Evolutionary conservation across 441 rosid species (phyloP).

Genomic region (Lepidium campestre): DNA sequence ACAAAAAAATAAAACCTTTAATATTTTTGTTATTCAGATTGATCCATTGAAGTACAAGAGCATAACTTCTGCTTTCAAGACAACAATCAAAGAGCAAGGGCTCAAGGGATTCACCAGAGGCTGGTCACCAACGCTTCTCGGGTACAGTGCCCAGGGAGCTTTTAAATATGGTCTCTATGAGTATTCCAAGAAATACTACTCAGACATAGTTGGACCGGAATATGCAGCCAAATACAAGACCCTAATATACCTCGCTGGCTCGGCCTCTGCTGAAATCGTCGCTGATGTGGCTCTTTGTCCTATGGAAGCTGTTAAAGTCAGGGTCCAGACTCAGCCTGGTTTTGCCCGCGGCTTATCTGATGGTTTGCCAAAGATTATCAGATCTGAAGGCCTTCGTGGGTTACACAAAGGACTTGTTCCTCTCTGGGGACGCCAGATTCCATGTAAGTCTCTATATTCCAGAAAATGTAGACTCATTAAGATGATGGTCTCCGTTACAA

Average conservation of each 20-base stretch:
- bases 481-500: not conserved
- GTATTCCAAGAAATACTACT: conserved; percentile 66
- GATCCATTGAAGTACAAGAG: conserved; percentile 62
- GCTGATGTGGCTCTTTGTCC: conserved; percentile 77
- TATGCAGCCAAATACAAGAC: conserved; percentile 61
- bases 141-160: conserved; percentile 78
- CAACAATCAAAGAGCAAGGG: conserved; percentile 61
- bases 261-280: conserved; percentile 68
- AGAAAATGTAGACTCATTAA: not conserved
- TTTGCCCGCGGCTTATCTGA: conserved; percentile 76
- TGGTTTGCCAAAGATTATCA: conserved; percentile 60
- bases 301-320: conserved; percentile 71
- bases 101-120: conserved; percentile 58
- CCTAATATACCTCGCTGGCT: conserved; percentile 65
- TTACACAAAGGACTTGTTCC: conserved; percentile 65
- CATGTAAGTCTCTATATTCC: conserved; percentile 41
- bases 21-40: conserved; percentile 32
- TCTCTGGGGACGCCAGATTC: conserved; percentile 84
- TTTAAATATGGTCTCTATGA: conserved; percentile 65
- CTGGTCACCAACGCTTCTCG: conserved; percentile 67
- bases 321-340: conserved; percentile 78
- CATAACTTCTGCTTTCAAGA: conserved; percentile 54
- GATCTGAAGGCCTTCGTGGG: conserved; percentile 53
- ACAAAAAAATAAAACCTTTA: not conserved
- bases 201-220: conserved; percentile 73